Percentiles rank a stretch among this genome's conserved stretches.
Evolutionary conservation across 352 stramenopile genomes (phyloP).

Genomic region (Pythium pyrilobum): DNA sequence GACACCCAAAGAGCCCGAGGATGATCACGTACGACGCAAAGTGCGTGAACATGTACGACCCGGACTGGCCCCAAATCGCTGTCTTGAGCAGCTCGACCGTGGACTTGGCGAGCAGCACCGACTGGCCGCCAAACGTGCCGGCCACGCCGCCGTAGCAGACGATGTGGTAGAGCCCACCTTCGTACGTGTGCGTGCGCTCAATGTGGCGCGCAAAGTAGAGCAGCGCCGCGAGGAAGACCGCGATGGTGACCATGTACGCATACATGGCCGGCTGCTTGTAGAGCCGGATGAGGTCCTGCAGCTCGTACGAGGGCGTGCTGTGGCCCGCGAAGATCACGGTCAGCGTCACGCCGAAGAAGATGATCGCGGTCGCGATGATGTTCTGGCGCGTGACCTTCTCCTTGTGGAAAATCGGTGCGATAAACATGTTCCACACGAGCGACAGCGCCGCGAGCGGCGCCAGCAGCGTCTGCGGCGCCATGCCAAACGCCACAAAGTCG

Average conservation of each 20-base stretch:
- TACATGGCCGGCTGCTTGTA: slow-evolving; percentile 83
- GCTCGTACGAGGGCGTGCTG: slow-evolving; percentile 80
- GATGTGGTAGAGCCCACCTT: slow-evolving; percentile 72
- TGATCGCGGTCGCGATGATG: slow-evolving; percentile 80
- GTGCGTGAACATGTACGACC: slow-evolving; percentile 72
- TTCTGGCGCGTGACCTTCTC: slow-evolving; percentile 83
- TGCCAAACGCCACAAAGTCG: slow-evolving; percentile 90
- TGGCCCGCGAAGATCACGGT: slow-evolving; percentile 88
- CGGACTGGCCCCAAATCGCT: slow-evolving; percentile 78
- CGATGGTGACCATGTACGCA: slow-evolving; percentile 71
- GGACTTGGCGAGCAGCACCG: slow-evolving; percentile 85
- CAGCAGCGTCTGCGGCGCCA: slow-evolving; percentile 88
- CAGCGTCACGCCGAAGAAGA: slow-evolving; percentile 85
- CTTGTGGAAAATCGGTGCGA: slow-evolving; percentile 87
- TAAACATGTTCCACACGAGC: slow-evolving; percentile 91
- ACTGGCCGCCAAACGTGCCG: slow-evolving; percentile 87
- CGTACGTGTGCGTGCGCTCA: slow-evolving; percentile 59
- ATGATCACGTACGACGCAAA: slow-evolving; percentile 80
- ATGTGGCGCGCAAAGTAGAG: slow-evolving; percentile 71
- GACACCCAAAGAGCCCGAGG: slow-evolving; percentile 48
- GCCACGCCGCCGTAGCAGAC: slow-evolving; percentile 86
- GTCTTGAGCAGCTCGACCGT: slow-evolving; percentile 89
- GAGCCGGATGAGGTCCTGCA: slow-evolving; percentile 79
- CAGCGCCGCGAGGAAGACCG: slow-evolving; percentile 54
- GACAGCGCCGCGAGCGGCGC: slow-evolving; percentile 84